Base-by-base conservation (phyloP, 2,329 filamentous ascomycete genomes). In the Xylaria sp. region DNA sequence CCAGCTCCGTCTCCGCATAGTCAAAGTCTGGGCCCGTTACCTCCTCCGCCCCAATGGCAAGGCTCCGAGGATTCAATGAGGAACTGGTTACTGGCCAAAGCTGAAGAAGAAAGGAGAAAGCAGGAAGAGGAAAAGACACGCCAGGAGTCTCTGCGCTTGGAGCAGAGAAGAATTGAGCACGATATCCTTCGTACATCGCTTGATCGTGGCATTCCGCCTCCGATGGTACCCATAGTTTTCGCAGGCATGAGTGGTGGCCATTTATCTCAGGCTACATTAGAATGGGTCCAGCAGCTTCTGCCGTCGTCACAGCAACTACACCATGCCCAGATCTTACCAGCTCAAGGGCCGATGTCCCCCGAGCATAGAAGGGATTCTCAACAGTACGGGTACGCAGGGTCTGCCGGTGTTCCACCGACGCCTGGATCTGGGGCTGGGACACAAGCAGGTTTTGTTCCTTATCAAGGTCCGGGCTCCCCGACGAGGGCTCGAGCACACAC, bases 211-310 rank as follows among this genome's bases (percentile, higher is more conserved):
- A 88, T 94, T 57, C 91, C 92, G 10, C 90, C 91, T 13, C 85
- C 89, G 39, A 87, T 94, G 85, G 85, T 94, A 29, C 92, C 92
- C 6, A 81, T 93, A 66, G 88, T 94, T 27, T 93, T 94, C 78
- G 87, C 89, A 13, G 89, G 90, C 49, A 90, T 93, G 84, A 86
- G 86, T 51, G 89, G 89, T 44, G 88, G 88, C 39, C 82, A 83
- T 61, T 78, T 90, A 31, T 83, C 89, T 22, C 87, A 87, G 69
- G 83, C 85, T 36, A 86, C 87, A 3, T 72, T 92, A 60, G 90
- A 93, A 75, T 90, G 86, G 86, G 86, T 87, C 13, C 90, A 92
- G 74, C 89, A 92, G 73, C 88, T 84, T 90, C 76, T 81, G 83
- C 62, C 80, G 36, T 45, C 49, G 80, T 63, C 86, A 82, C 79